A percentile compares a stretch with the other conserved stretches of the same genome.
phyloP scores from a whole-genome alignment of 2,329 filamentous ascomycete species.

The Fusarium sp. region DNA sequence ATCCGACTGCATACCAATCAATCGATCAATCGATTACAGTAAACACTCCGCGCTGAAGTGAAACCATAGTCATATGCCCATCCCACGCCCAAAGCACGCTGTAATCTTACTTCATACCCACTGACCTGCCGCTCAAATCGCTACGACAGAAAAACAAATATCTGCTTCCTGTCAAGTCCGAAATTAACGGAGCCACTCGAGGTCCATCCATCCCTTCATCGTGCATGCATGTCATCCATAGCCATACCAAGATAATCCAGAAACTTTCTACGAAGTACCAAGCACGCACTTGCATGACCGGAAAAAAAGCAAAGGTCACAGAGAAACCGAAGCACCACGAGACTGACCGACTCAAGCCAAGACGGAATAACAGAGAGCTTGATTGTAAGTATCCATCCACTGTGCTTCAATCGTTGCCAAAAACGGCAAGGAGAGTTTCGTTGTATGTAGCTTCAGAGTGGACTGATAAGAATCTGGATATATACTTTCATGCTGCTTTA shows the following conservation, averaged over 20 bases:
- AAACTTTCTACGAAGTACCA: background rate
- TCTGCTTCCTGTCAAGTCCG: constrained; percentile 1
- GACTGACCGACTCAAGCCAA: constrained; percentile 1
- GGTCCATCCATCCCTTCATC: constrained; percentile 6
- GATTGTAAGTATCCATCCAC: background rate
- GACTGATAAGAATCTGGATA: background rate
- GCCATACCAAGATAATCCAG: constrained; percentile 11
- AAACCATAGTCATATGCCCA: constrained; percentile 17
- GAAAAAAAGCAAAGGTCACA: constrained; percentile 8
- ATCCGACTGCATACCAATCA: constrained; percentile 33
- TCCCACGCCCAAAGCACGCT: constrained; percentile 26
- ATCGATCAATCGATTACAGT: constrained; percentile 2
- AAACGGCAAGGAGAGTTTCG: background rate
- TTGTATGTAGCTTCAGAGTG: background rate
- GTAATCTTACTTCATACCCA: constrained; percentile 33
- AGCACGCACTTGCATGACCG: constrained; percentile 11
- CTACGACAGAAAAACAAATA: constrained; percentile 7
- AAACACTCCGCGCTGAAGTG: constrained; percentile 18
- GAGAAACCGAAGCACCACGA: background rate
- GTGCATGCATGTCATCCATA: constrained; percentile 31
- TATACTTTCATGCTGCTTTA: background rate
- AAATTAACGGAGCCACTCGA: constrained; percentile 26
- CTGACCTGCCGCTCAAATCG: constrained; percentile 10
- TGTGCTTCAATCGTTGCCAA: background rate
- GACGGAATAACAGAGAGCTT: background rate